Percentiles rank a stretch among this genome's conserved stretches.
Evolutionary conservation across 2,329 filamentous ascomycete genomes (phyloP).

Genomic region (Sporothrix humicola): DNA sequence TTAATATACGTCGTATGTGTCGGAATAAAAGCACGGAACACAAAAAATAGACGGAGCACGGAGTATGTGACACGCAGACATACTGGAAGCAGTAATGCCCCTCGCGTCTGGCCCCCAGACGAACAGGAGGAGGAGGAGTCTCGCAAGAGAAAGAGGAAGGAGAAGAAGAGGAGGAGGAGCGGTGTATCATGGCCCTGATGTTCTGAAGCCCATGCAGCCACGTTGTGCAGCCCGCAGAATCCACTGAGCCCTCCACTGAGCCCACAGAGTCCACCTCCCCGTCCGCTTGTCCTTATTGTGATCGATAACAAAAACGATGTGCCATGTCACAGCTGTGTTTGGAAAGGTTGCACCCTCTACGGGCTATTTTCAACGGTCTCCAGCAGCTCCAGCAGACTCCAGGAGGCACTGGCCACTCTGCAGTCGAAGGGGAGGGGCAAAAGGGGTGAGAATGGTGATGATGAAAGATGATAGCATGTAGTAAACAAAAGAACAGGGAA

Average conservation of each 20-base stretch:
- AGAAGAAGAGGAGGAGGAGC: too few relatives aligned
- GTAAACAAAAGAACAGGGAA: slow-evolving; percentile 4
- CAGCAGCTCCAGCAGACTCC: neutral
- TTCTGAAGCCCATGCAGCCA: slow-evolving; percentile 7
- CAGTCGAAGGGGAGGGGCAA: slow-evolving; percentile 20
- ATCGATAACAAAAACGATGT: neutral
- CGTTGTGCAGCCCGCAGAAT: neutral
- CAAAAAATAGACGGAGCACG: too few relatives aligned
- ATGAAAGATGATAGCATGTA: neutral
- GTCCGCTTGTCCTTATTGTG: neutral
- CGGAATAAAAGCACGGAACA: neutral
- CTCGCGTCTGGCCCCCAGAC: neutral
- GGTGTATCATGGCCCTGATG: too few relatives aligned
- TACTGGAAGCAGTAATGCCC: slow-evolving; percentile 22
- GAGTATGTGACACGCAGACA: slow-evolving; percentile 13
- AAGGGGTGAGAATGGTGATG: neutral
- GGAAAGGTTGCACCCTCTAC: neutral
- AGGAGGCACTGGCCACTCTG: slow-evolving; percentile 30
- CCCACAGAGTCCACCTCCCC: neutral
- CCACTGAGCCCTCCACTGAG: too few relatives aligned
- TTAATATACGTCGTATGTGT: slow-evolving; percentile 16
- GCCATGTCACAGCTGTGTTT: slow-evolving; percentile 22
- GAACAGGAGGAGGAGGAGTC: slow-evolving; percentile 5
- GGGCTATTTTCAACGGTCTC: neutral
- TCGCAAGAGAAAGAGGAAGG: too few relatives aligned